Percentiles rank a stretch among this genome's conserved stretches.
Evolutionary conservation across 139 green algal species (phyloP).

Genomic region (Chara braunii): DNA sequence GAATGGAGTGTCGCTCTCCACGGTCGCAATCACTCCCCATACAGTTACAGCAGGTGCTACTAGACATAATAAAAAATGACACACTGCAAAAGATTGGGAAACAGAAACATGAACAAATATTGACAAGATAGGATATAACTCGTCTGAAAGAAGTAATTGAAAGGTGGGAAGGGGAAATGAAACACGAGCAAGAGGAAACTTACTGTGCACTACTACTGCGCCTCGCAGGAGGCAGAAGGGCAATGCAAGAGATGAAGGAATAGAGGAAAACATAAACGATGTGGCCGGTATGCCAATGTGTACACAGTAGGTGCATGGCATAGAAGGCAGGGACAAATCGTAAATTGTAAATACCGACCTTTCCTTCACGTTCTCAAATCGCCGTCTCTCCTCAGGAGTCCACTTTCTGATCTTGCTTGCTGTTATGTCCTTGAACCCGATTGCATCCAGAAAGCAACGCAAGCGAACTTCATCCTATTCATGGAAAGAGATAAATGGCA

Average conservation of each 20-base stretch:
- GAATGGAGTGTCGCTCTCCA: no score
- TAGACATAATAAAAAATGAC: neutral
- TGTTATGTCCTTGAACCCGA: neutral
- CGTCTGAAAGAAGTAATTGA: no score
- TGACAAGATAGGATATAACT: neutral
- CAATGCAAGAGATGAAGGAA: no score
- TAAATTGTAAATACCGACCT: neutral
- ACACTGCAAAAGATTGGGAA: neutral
- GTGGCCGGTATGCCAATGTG: no score
- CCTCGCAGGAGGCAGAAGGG: no score
- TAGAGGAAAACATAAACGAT: no score
- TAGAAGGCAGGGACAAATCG: neutral
- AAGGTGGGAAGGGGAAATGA: no score
- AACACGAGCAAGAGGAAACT: no score
- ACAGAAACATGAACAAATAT: neutral
- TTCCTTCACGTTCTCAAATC: conserved; percentile 1
- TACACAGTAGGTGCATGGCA: no score
- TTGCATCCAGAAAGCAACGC: neutral
- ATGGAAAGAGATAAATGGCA: no score
- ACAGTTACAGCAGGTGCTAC: neutral
- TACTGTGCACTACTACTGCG: no score
- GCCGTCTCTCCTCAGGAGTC: neutral
- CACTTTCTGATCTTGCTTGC: conserved; percentile 1
- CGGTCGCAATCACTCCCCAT: no score
- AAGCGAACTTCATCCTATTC: neutral